Base-by-base conservation (phyloP, 2,329 filamentous ascomycete genomes). In the Periconia sp. region DNA sequence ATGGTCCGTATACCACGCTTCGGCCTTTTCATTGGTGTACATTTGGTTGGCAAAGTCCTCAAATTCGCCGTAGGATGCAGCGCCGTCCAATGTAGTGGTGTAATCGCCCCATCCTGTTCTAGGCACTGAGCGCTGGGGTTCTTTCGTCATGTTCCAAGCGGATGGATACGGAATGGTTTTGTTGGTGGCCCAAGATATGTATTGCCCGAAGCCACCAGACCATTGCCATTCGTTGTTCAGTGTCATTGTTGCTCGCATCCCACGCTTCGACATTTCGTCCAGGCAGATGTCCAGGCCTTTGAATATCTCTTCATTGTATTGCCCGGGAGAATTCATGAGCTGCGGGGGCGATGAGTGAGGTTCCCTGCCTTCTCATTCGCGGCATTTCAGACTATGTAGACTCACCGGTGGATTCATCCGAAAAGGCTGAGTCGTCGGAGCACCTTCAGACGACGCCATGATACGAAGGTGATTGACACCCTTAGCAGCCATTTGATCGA, bases 221-320 rank as follows among this genome's bases (percentile, higher is more conserved):
- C 73, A 76, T 49, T 76, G 73, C 73, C 73, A 76, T 56, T 75
- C 68, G 43, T 75, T 68, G 8, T 62, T 65, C 3, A 76, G 56
- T 0, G 73, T 75, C 72, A 76, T 76, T 13, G 73, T 76, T 18
- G 73, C 73, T 18, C 73, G 63, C 67, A 76, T 76, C 6, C 73
- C 72, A 8, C 73, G 60, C 53, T 72, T 71, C 8, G 65, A 64
- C 68, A 76, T 74, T 53, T 76, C 73, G n/a, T 62, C 68, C 13
- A 76, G 62, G 47, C 73, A 76, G 13, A 69, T 62, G 41, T 76
- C 73, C 15, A 76, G 56, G 9, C 73, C 73, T 27, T 66, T 55
- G 54, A 75, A 74, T 7, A 76, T 55, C 17, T 70, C 60, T 37
- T 74, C 70, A 50, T 76, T 75, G 57, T 76, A 76, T n/a, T 66